Conservation (phyloP, 306 rosid genomes). For the Luffa aegyptiaca region DNA sequence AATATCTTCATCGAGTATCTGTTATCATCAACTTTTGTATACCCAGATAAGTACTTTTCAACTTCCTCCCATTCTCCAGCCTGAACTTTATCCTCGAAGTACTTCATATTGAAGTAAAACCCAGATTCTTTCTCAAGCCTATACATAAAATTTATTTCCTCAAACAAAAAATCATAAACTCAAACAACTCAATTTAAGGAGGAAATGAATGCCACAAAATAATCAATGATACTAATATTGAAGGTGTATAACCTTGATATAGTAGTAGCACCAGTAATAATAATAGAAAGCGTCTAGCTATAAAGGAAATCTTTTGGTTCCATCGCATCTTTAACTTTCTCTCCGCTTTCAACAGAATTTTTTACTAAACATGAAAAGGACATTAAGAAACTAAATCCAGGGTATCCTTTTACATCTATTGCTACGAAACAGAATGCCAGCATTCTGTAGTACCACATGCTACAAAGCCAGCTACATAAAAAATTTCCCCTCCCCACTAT, state of each 20-base stretch:
- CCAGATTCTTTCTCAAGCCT: conserved; percentile 94
- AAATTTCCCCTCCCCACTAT: neutral
- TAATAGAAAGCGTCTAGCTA: neutral
- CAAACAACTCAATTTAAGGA: neutral
- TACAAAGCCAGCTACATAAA: neutral
- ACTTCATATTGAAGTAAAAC: conserved; percentile 79
- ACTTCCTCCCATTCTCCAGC: conserved; percentile 93
- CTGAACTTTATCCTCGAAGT: conserved; percentile 82
- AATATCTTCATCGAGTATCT: conserved; percentile 85
- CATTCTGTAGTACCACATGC: neutral
- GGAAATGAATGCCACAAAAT: neutral
- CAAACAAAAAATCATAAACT: neutral
- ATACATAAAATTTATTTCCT: neutral
- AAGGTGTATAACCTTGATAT: neutral
- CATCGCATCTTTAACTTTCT: neutral
- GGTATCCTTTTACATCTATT: neutral
- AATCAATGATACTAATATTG: neutral
- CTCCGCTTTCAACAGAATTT: neutral
- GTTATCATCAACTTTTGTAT: conserved; percentile 80
- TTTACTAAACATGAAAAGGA: neutral
- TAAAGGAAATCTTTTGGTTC: neutral
- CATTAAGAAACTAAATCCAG: neutral
- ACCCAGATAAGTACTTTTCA: conserved; percentile 76
- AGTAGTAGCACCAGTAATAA: neutral
- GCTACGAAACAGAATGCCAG: neutral